Base-by-base conservation (phyloP, 1,284 basidiomycete species). In the Pulchroboletus neoregius region DNA sequence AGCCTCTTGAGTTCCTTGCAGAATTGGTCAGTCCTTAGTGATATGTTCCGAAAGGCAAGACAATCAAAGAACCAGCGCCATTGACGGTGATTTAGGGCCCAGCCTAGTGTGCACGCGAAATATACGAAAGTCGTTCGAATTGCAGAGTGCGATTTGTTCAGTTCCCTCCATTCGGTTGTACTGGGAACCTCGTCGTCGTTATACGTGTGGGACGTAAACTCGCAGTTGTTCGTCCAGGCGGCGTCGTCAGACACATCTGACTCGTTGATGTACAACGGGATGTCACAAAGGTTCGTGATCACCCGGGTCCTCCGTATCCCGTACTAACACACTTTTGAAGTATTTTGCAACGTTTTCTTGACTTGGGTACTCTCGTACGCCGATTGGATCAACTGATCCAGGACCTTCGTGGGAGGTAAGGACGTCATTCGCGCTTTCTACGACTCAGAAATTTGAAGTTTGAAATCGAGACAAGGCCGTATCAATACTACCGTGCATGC, bases 151-250 rank as follows among this genome's bases (percentile, higher is more conserved):
- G 75, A 81, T 16, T 59, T 87, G 9, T 63, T 83, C 16, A 51
- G 63, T 15, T 76, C 73, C 4, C 69, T 90, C 18, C 72, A 72
- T 46, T 68, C 73, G 60, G 76, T 74, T 4, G 68, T 82, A 7
- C 68, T 81, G 23, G 87, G 87, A 23, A 73, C 75, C 5, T 83
- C 87, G 1, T 89, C 87, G 9, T 55, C 68, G 4, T 64, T 85
- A 26, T 76, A 84, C 57, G 64, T 65, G 6, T 90, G 87, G 87
- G 72, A 87, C 58, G 32, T 62, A 2, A 31, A 28, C 1, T 58
- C 58, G 5, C 78, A 86, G 52, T 68, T 61, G 13, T 87, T 90
- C 55, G 55, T 72, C 2, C 69, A 72, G 45, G 48, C 58, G 13
- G 62, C 56, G 8, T 53, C 65, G 2, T 55, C 51, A 6, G 55